Conservation (phyloP, 768 basidiomycete species). For the Leccinum variicolor region DNA sequence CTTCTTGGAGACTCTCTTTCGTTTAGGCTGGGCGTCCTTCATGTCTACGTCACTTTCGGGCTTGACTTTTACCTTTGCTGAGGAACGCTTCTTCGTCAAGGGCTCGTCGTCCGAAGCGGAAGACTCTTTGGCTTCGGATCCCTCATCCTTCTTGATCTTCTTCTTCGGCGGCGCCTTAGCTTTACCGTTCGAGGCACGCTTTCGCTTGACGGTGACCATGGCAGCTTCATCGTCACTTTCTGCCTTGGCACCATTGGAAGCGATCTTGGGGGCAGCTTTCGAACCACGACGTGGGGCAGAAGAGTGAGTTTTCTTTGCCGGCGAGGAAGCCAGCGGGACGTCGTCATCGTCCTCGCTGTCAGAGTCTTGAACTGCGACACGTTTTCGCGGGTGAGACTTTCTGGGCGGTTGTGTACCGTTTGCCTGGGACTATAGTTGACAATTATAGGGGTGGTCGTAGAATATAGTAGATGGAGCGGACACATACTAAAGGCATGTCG, state of each 20-base stretch:
- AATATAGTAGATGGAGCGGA: neutral
- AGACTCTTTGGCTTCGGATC: conserved; percentile 13
- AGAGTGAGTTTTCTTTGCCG: conserved; percentile 47
- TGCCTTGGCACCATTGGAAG: conserved; percentile 38
- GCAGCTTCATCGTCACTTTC: conserved; percentile 43
- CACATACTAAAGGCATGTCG: conserved; percentile 67
- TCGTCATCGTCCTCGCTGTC: conserved; percentile 70
- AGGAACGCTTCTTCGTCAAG: conserved; percentile 21
- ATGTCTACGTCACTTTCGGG: conserved; percentile 49
- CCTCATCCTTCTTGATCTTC: conserved; percentile 57
- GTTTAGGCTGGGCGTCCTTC: conserved; percentile 39
- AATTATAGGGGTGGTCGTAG: conserved; percentile 22
- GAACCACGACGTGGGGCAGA: conserved; percentile 40
- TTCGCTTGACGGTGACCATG: conserved; percentile 42
- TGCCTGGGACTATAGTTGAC: conserved; percentile 49
- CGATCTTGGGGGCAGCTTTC: conserved; percentile 30
- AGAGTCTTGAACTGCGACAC: conserved; percentile 48
- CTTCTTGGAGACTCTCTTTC: conserved; percentile 50
- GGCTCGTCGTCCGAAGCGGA: conserved; percentile 38
- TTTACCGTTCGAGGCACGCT: conserved; percentile 43
- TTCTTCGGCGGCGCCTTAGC: conserved; percentile 59
- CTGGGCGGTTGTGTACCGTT: conserved; percentile 41
- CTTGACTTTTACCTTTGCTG: conserved; percentile 39
- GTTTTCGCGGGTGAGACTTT: conserved; percentile 43
- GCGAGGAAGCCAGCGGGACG: conserved; percentile 68